A percentile compares a stretch with the other conserved stretches of the same genome.
Evolutionary conservation across 75 land plant species (phyloP).

Genomic region (Cryptomeria japonica): DNA sequence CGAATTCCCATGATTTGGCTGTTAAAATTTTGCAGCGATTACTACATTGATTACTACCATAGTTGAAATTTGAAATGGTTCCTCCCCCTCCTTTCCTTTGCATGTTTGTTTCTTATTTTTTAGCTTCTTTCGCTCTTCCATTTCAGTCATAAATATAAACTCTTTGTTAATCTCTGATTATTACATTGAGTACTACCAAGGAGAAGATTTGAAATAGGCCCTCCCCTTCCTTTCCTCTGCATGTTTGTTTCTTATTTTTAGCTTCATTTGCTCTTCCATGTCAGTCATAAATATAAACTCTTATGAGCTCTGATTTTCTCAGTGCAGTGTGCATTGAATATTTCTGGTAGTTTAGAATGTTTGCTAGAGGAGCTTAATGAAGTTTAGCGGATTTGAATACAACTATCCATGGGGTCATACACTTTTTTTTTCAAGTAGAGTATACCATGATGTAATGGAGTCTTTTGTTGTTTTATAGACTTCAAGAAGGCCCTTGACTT

Average conservation of each 20-base stretch:
- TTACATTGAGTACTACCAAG: neutral
- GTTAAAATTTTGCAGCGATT: neutral
- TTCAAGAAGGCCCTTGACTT: no score
- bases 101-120: neutral
- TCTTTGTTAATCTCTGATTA: conserved; percentile 4
- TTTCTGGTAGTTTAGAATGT: neutral
- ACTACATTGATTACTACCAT: neutral
- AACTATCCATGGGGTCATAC: neutral
- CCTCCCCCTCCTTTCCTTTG: neutral
- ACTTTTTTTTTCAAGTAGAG: neutral
- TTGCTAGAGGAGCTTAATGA: neutral
- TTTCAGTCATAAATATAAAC: neutral
- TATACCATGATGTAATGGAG: neutral
- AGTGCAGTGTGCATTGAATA: neutral
- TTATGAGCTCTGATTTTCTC: neutral
- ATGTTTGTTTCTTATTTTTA: neutral
- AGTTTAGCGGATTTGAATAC: neutral
- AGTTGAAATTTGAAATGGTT: neutral
- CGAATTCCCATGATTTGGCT: neutral
- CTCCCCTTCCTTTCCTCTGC: neutral
- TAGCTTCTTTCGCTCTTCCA: neutral
- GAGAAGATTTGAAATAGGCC: neutral
- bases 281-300: neutral
- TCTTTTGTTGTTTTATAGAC: no score
- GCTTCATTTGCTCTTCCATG: neutral